These are phyloP conservation scores for Suillus placidus DNA, from an alignment of 768 basidiomycete genomes.

Conservation along the genomic window DNA sequence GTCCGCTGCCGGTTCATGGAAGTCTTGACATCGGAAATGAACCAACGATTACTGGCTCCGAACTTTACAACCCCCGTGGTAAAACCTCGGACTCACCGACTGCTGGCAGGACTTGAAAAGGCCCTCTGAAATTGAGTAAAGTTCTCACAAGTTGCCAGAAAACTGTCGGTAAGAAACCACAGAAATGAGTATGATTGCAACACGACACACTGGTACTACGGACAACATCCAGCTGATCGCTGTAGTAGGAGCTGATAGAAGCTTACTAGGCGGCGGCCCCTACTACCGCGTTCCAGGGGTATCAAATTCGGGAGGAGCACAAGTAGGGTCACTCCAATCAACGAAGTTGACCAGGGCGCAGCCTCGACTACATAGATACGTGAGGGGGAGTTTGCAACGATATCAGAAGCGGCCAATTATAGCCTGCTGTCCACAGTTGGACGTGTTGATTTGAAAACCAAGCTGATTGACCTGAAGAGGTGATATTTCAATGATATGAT, in stretches of 20 bases:
- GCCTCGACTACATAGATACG: conserved; percentile 5
- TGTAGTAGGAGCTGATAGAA: not conserved
- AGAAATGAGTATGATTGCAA: not conserved
- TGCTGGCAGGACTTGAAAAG: conserved; percentile 1
- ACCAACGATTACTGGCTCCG: conserved; percentile 2
- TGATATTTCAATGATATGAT: conserved; percentile 7
- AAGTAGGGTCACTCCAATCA: conserved; percentile 5
- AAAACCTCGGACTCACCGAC: conserved; percentile 6
- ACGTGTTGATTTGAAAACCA: not conserved
- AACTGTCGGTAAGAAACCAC: not conserved
- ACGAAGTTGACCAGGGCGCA: not conserved
- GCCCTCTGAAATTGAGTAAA: conserved; percentile 1
- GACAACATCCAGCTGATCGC: not conserved
- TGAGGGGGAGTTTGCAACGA: not conserved
- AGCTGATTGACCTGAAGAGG: conserved; percentile 4
- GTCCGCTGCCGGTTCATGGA: conserved; percentile 1
- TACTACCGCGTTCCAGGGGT: not conserved
- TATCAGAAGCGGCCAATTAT: conserved; percentile 13
- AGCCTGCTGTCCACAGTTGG: conserved; percentile 9
- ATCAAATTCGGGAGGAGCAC: conserved; percentile 10
- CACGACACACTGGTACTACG: not conserved
- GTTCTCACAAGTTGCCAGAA: not conserved
- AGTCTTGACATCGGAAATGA: conserved; percentile 8
- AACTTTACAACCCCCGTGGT: not conserved
- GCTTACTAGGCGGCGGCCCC: no score